Base-by-base conservation (phyloP, 2,329 filamentous ascomycete species). In the Diplodia corticola region DNA sequence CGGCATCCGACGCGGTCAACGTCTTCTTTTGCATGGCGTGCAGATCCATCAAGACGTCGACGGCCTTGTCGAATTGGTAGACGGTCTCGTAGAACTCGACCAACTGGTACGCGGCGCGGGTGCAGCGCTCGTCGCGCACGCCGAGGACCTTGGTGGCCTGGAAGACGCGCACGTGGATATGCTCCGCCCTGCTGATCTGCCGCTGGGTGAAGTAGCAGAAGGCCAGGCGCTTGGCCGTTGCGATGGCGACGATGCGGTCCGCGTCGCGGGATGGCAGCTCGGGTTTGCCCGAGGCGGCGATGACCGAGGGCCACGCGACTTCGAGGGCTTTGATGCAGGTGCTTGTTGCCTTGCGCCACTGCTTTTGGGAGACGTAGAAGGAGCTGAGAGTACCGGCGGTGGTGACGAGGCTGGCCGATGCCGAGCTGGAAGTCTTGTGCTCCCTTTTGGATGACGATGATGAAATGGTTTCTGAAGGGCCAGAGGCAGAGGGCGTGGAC, bases 221-320 rank as follows among this genome's bases (percentile, higher is more conserved):
- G 10, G 74, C 73, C n/a, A 73, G 68, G 46, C 66, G 69, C 55
- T 74, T 69, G 1, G 70, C 69, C 13, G 74, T 66, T 12, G 72
- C 69, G 30, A 75, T 67, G n/a, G 26, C 26, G 17, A n/a, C 26
- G 1, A 17, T 9, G 7, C 26, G 22, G 51, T 73, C 87, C 22
- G 80, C 71, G 6, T 75, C 73, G 70, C 89, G 89, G 68, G 80
- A 80, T 5, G 24, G 17, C 13, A 30, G 13, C 5, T 7, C 15
- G 49, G 13, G 3, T 5, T n/a, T 10, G 49, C 17, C 26, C 1
- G 3, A 9, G n/a, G 81, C 73, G 0, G 87, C 89, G 26, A 44
- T 20, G 26, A 89, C 76, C 46, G 68, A 71, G 4, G 69, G 63
- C 71, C 71, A 73, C 6, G 70, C 69, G 37, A 70, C 70, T 51